Conservation (phyloP, 352 stramenopile species). For the Phytophthora uliginosa region DNA sequence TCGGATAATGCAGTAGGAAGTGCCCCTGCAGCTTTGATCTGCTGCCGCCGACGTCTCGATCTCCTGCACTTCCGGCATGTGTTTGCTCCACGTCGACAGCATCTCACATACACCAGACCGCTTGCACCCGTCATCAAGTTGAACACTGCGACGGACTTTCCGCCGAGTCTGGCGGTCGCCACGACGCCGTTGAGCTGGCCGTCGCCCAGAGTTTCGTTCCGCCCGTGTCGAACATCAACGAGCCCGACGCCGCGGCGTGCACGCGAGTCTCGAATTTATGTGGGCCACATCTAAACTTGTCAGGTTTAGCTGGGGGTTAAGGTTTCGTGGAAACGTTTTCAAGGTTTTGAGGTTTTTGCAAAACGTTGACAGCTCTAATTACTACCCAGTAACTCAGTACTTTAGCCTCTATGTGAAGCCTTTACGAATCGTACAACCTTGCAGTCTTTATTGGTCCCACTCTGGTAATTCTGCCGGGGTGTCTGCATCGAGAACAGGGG, state of each 20-base stretch:
- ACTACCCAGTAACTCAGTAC: no score
- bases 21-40: conserved; percentile 92
- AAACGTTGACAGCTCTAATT: no score
- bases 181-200: conserved; percentile 71
- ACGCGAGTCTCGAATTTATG: no score
- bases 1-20: conserved; percentile 64
- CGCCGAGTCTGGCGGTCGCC: conserved; percentile 56
- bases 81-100: conserved; percentile 86
- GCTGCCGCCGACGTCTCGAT: conserved; percentile 80
- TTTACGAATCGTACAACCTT: no score
- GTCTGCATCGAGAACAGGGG: no score
- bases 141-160: conserved; percentile 95
- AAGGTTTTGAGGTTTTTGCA: no score
- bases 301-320: no score
- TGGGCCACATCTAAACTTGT: no score
- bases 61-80: conserved; percentile 93
- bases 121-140: conserved; percentile 95
- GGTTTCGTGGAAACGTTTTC: no score
- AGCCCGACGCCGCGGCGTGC: conserved; percentile 68
- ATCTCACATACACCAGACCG: conserved; percentile 93
- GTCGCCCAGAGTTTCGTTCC: conserved; percentile 58
- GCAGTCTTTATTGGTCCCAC: no score
- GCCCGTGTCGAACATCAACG: conserved; percentile 84
- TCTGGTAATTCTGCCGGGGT: no score
- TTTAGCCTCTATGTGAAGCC: no score